phyloP scores from a whole-genome alignment of 306 rosid species.

The Rosa persica region DNA sequence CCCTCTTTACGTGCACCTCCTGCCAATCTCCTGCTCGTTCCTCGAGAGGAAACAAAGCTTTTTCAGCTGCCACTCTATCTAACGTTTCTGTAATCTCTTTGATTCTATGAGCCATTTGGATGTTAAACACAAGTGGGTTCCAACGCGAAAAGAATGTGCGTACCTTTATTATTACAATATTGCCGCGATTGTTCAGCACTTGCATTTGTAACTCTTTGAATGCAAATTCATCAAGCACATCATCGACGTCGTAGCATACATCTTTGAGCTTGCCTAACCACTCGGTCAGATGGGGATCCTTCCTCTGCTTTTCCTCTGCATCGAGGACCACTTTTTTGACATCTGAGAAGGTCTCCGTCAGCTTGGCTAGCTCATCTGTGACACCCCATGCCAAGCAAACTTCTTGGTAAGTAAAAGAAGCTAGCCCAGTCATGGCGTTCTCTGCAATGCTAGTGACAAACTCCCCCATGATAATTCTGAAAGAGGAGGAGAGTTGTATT shows the following conservation, averaged over 20 bases:
- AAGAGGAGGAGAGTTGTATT: no score
- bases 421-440: background rate
- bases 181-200: background rate
- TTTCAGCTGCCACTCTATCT: background rate
- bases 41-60: background rate
- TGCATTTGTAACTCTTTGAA: constrained; percentile 8
- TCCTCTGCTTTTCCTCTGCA: constrained; percentile 26
- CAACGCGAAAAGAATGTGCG: constrained; percentile 12
- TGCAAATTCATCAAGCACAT: constrained; percentile 22
- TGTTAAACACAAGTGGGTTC: constrained; percentile 16
- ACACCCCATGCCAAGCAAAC: constrained; percentile 18
- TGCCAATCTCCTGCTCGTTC: background rate
- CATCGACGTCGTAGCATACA: constrained; percentile 10
- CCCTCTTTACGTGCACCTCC: background rate
- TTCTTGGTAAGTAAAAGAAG: background rate
- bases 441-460: background rate
- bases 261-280: constrained; percentile 23
- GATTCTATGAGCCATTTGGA: constrained; percentile 11
- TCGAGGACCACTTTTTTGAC: constrained; percentile 14
- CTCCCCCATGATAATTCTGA: constrained; percentile 1
- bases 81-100: constrained; percentile 8
- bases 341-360: background rate
- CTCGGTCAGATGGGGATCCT: background rate
- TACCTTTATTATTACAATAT: constrained; percentile 11
- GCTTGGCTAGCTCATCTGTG: constrained; percentile 9